Evolutionary conservation across 768 basidiomycete species (phyloP).

Genomic region (Tylopilus balloui): DNA sequence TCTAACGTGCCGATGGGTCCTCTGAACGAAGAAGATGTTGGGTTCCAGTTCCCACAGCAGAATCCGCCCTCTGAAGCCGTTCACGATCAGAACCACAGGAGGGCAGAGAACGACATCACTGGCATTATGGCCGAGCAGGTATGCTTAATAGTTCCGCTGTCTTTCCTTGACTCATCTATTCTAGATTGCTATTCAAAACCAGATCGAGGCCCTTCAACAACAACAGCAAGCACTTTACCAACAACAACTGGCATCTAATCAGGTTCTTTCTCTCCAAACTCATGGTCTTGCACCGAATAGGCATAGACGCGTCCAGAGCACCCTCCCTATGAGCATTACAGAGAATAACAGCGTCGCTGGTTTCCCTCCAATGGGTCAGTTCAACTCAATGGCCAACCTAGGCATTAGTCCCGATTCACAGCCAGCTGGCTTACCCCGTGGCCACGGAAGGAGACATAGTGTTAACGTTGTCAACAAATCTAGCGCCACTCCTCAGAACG

Average conservation of each 20-base stretch:
- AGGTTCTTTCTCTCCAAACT: constrained; percentile 75
- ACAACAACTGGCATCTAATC: constrained; percentile 84
- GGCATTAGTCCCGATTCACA: constrained; percentile 63
- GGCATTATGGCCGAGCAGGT: constrained; percentile 98
- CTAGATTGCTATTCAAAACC: constrained; percentile 83
- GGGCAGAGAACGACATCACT: constrained; percentile 68
- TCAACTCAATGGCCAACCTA: constrained; percentile 49
- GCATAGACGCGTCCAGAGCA: constrained; percentile 87
- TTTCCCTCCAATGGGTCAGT: constrained; percentile 56
- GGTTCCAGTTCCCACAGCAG: constrained; percentile 78
- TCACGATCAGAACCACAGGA: constrained; percentile 45
- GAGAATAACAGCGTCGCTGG: constrained; percentile 37
- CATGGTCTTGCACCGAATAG: constrained; percentile 67
- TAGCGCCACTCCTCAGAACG: constrained; percentile 38
- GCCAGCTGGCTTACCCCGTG: constrained; percentile 63
- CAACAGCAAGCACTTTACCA: constrained; percentile 89
- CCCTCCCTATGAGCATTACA: constrained; percentile 56
- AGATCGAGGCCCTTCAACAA: constrained; percentile 86
- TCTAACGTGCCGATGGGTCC: constrained; percentile 56
- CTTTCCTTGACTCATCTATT: constrained; percentile 8
- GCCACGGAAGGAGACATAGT: constrained; percentile 85
- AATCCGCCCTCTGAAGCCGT: constrained; percentile 24
- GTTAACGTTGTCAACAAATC: constrained; percentile 88
- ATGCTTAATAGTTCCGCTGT: constrained; percentile 11
- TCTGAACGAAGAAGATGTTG: constrained; percentile 73